Evolutionary conservation across 345 rosid species (phyloP).

Genomic region (Citrus australasica): DNA sequence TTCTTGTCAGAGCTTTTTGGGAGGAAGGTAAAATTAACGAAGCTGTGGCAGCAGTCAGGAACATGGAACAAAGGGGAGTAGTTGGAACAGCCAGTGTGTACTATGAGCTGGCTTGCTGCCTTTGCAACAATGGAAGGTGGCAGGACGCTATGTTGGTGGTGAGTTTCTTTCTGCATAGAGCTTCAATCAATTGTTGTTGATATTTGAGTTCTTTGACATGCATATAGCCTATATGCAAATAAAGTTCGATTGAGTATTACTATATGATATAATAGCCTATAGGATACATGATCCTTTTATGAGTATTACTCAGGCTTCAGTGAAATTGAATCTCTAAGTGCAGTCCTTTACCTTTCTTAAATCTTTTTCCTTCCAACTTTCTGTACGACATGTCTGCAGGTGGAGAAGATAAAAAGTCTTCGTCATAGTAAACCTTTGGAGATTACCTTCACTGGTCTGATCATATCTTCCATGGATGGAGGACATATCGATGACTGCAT

Average conservation of each 20-base stretch:
- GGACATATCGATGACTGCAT: conserved; percentile 73
- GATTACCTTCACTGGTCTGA: conserved; percentile 83
- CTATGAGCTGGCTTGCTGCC: conserved; percentile 88
- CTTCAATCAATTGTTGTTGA: neutral
- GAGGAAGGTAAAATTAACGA: conserved; percentile 74
- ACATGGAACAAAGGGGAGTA: conserved; percentile 89
- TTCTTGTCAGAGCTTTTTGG: conserved; percentile 84
- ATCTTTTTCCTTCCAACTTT: neutral
- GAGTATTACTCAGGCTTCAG: neutral
- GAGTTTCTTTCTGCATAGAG: conserved; percentile 16
- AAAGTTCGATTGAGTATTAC: too few relatives aligned
- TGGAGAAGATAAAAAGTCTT: conserved; percentile 63
- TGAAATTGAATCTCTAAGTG: neutral
- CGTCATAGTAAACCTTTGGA: conserved; percentile 59
- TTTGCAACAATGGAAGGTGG: conserved; percentile 80
- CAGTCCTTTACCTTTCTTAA: neutral
- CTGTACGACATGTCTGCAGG: conserved; percentile 35
- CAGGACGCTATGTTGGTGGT: conserved; percentile 79
- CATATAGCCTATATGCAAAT: neutral
- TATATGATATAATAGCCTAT: too few relatives aligned
- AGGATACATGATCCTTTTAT: neutral
- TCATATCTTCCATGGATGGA: conserved; percentile 65
- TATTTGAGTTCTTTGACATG: neutral
- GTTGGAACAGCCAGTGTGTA: conserved; percentile 79
- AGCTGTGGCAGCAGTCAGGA: conserved; percentile 77